Base-by-base conservation (phyloP, 805 yeast genomes). In the Clavispora santaluciae region DNA sequence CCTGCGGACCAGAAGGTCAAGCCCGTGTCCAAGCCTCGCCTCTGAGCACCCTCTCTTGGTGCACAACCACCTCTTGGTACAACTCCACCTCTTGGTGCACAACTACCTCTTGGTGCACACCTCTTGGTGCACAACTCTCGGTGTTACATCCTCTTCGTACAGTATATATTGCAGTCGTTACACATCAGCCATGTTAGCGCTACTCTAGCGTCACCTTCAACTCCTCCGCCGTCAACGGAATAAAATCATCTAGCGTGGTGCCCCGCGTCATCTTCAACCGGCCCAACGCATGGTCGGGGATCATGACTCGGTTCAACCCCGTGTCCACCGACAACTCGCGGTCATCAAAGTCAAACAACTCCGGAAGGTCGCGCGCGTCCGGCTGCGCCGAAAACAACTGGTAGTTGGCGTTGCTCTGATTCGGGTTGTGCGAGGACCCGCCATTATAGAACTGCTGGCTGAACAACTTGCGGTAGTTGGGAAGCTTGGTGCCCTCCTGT, bases 241-340 rank as follows among this genome's bases (percentile, higher is more conserved):
- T 61, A 52, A 73, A 74, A 22, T 60, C 55, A 35, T 56, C 55
- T 40, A 72, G 54, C 22, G 41, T 30, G 11, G 53, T 30, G 11
- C 53, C 53, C 11, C 55, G 44, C 12, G 55, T 49, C 41, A 64
- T 57, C 16, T 51, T 55, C 43, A 66, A 59, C 35, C 56, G 51
- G 35, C 46, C 38, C 30, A 47, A 45, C 9, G 69, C 67, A 54
- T 55, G 73, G 12, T 57, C 60, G 4, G 81, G 81, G 17, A 76
- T 63, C 51, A 76, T 56, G 16, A 53, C 48, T 26, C 53, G 40
- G 47, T 70, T 68, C 41, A 72, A 54, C 3, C 59, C 43, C 1
- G 79, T 73, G 24, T 64, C 57, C 36, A 71, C 68, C 33, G 75
- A 66, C 47, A 76, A 64, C 55, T 76, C 82, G 25, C 81, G 63